Conservation (phyloP, 1,284 basidiomycete species). For the Cryptococcus sp. region DNA sequence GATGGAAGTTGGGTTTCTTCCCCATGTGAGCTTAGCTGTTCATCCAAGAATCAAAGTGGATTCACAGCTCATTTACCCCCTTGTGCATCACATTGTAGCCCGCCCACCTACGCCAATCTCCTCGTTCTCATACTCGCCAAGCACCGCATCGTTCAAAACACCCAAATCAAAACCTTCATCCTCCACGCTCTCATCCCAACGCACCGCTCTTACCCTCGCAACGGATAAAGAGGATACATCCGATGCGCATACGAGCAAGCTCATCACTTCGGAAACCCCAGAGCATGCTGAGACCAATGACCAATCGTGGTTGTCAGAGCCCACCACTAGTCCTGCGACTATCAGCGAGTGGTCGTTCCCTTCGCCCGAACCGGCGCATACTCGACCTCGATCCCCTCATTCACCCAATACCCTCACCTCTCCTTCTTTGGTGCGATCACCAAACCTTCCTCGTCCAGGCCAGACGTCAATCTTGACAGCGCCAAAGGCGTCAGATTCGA, state of each 20-base stretch:
- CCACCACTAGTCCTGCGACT: conserved; percentile 27
- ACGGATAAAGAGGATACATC: background rate
- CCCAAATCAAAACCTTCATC: background rate
- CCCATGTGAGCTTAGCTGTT: conserved; percentile 28
- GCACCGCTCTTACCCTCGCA: background rate
- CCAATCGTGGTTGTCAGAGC: conserved; percentile 35
- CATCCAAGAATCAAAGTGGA: background rate
- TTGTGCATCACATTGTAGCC: conserved; percentile 7
- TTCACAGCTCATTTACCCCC: background rate
- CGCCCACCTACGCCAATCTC: conserved; percentile 21
- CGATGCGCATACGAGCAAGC: background rate
- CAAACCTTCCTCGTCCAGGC: conserved; percentile 16
- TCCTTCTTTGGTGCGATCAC: background rate
- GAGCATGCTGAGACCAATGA: conserved; percentile 3
- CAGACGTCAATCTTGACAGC: background rate
- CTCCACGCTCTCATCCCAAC: background rate
- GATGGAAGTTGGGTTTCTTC: conserved; percentile 29
- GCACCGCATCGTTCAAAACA: background rate
- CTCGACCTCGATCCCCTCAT: conserved; percentile 13
- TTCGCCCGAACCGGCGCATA: conserved; percentile 18
- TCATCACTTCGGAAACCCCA: no score
- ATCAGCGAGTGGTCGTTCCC: conserved; percentile 36
- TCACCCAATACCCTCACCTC: conserved; percentile 12
- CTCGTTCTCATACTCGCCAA: conserved; percentile 28
- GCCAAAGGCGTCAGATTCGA: conserved; percentile 15